Conservation (phyloP, 2,329 filamentous ascomycete species). For the Scedosporium boydii region DNA sequence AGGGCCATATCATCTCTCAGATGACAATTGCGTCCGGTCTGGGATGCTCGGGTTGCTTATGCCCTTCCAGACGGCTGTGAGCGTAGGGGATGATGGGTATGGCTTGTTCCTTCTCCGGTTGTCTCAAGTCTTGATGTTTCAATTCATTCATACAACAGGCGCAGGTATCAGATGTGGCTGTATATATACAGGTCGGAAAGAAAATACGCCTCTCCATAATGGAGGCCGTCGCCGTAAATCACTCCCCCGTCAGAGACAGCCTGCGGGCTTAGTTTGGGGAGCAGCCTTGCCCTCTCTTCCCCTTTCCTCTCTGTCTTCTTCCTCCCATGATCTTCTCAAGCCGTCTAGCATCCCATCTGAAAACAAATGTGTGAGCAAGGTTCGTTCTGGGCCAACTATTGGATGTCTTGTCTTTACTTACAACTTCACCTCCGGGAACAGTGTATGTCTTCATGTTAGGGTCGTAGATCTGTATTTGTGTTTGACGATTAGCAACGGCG, state of each 20-base stretch:
- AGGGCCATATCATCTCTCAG: too few species aligned
- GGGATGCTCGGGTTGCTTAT: too few species aligned
- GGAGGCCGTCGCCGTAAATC: not conserved
- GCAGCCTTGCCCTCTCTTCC: not conserved
- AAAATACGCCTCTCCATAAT: not conserved
- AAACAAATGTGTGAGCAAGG: not conserved
- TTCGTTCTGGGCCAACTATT: not conserved
- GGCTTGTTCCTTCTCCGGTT: too few species aligned
- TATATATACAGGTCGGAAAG: not conserved
- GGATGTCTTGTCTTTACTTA: not conserved
- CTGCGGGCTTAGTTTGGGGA: too few species aligned
- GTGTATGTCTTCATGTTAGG: conserved; percentile 21
- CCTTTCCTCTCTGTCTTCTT: not conserved
- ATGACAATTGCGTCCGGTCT: too few species aligned
- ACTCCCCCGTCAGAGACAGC: not conserved
- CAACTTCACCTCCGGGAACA: conserved; percentile 18
- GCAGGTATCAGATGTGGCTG: not conserved
- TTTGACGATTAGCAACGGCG: not conserved
- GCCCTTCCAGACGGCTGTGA: too few species aligned
- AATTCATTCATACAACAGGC: not conserved
- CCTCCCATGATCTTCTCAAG: not conserved
- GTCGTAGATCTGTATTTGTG: conserved; percentile 24
- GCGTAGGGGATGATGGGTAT: too few species aligned
- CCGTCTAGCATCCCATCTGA: conserved; percentile 4
- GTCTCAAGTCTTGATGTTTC: not conserved